Base-by-base conservation (phyloP, 2,329 filamentous ascomycete genomes). In the Penicillium griseofulvum region DNA sequence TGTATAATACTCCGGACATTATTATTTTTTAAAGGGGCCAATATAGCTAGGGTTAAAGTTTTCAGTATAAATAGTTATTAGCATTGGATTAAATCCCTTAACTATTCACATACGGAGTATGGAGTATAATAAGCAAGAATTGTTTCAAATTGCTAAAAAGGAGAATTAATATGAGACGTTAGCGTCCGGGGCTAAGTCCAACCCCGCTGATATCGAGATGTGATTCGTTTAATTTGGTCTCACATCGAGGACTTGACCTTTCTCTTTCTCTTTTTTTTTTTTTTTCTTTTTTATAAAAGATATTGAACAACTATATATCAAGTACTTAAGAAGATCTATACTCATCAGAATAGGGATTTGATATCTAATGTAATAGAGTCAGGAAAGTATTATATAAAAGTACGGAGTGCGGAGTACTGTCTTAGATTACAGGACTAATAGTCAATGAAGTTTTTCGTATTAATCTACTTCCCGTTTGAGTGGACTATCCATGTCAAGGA, bases 91-190 rank as follows among this genome's bases (percentile, higher is more conserved):
- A 22, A 22, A n/a, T n/a, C n/a, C n/a, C n/a, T n/a, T n/a, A n/a
- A n/a, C n/a, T n/a, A n/a, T n/a, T n/a, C n/a, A n/a, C n/a, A n/a
- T n/a, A n/a, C n/a, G n/a, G n/a, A n/a, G n/a, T n/a, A n/a, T n/a
- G n/a, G n/a, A n/a, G n/a, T n/a, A n/a, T n/a, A n/a, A n/a, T n/a
- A n/a, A n/a, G n/a, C n/a, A n/a, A n/a, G n/a, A n/a, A n/a, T n/a
- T n/a, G n/a, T 22, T 46, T 57, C 57, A 58, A 41, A 49, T 49
- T 55, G 45, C 33, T 12, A 37, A 42, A 42, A 48, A 29, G 26
- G 28, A 16, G 34, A 10, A 53, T 62, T 54, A 60, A 65, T 49
- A 16, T 65, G 63, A 65, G 63, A 65, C 63, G 62, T 50, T 65
- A 64, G 63, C 62, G 61, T 61, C 54, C 55, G 60, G 56, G 56